phyloP scores from a whole-genome alignment of 2,329 filamentous ascomycete genomes.

The Blastomyces emzantsi region DNA sequence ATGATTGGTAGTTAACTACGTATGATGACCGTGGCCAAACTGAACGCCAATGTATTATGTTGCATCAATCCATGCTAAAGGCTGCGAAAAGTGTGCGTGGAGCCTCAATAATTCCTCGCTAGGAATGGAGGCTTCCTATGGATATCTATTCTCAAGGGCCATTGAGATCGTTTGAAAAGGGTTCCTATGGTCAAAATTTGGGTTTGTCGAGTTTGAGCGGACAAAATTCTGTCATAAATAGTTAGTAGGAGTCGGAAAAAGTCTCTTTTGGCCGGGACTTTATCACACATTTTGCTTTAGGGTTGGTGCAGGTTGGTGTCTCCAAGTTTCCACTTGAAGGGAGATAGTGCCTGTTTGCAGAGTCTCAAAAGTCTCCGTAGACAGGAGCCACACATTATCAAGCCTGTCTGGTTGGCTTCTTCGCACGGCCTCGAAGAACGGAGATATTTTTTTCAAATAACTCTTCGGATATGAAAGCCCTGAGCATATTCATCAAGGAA shows the following conservation, averaged over 20 bases:
- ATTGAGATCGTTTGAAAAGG: neutral
- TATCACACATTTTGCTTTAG: constrained; percentile 7
- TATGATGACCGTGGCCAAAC: too few species aligned
- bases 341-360: constrained; percentile 5
- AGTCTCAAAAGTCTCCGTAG: too few species aligned
- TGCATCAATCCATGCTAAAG: constrained; percentile 11
- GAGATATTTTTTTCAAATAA: neutral
- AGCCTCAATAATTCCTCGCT: constrained; percentile 10
- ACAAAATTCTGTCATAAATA: neutral
- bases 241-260: neutral
- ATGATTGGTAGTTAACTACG: too few species aligned
- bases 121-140: constrained; percentile 8
- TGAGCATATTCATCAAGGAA: constrained; percentile 4
- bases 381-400: constrained; percentile 13
- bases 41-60: constrained; percentile 4
- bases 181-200: neutral
- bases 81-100: constrained; percentile 9
- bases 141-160: constrained; percentile 11
- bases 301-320: neutral
- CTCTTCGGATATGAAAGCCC: constrained; percentile 10
- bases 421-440: neutral
- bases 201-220: neutral
- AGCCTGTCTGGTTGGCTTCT: neutral
- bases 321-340: constrained; percentile 6
- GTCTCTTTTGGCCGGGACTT: neutral